A percentile compares a stretch with the other conserved stretches of the same genome.
Evolutionary conservation across 208 protist species (phyloP).

Genomic region (Acanthamoeba castellanii): DNA sequence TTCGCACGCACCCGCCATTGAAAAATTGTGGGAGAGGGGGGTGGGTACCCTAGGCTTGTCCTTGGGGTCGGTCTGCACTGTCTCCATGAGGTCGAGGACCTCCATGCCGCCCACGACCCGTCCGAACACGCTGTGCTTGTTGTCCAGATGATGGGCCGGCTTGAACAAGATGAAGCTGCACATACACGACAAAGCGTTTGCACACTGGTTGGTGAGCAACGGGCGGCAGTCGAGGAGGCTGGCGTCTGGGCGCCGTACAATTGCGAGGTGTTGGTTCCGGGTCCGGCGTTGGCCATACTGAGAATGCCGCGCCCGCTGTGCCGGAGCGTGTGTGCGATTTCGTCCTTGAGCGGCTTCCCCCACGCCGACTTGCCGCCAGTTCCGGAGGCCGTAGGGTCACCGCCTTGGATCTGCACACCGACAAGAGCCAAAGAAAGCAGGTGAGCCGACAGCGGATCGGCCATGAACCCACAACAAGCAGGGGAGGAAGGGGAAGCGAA

Average conservation of each 20-base stretch:
- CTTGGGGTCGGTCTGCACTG: slow-evolving; percentile 72
- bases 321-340: slow-evolving; percentile 68
- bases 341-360: slow-evolving; percentile 87
- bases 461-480: not conserved
- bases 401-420: slow-evolving; percentile 81
- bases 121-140: slow-evolving; percentile 91
- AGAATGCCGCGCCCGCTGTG: slow-evolving; percentile 88
- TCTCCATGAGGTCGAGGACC: slow-evolving; percentile 87
- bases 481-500: slow-evolving; percentile 73
- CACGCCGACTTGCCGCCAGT: slow-evolving; percentile 89
- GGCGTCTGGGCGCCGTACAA: slow-evolving; percentile 78
- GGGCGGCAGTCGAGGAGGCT: not conserved
- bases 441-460: not conserved
- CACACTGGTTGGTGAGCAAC: not conserved
- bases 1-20: not conserved
- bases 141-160: slow-evolving; percentile 86
- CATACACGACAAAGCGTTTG: not conserved
- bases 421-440: not conserved
- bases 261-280: slow-evolving; percentile 90
- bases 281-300: slow-evolving; percentile 92
- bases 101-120: slow-evolving; percentile 88
- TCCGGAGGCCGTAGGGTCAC: slow-evolving; percentile 91
- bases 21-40: not conserved
- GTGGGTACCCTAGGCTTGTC: slow-evolving; percentile 1
- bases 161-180: slow-evolving; percentile 90